Evolutionary conservation across 805 yeast genomes (phyloP).

Genomic region (Barnettozyma siamensis): DNA sequence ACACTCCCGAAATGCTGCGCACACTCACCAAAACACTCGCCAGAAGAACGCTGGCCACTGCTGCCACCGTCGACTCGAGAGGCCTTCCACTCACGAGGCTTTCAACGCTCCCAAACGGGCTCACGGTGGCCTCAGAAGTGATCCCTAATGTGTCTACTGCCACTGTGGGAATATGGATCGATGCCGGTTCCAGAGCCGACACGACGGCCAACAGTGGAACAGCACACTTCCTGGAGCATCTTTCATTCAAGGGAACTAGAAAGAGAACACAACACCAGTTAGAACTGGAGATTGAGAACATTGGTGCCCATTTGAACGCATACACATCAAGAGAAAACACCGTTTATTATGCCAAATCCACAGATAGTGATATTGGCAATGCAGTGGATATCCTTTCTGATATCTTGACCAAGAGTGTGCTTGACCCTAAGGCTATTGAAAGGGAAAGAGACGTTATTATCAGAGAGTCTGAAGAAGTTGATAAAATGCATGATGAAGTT

Average conservation of each 20-base stretch:
- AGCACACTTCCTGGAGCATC: constrained; percentile 94
- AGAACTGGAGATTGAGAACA: constrained; percentile 90
- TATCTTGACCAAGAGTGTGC: constrained; percentile 77
- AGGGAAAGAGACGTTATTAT: constrained; percentile 94
- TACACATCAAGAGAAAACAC: constrained; percentile 97
- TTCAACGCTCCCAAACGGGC: constrained; percentile 79
- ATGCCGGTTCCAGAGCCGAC: constrained; percentile 98
- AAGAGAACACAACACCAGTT: constrained; percentile 73
- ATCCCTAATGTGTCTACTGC: constrained; percentile 90
- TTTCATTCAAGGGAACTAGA: constrained; percentile 92
- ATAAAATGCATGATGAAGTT: constrained; percentile 97
- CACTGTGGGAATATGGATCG: constrained; percentile 97
- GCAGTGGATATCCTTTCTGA: constrained; percentile 87
- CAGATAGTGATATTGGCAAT: constrained; percentile 72
- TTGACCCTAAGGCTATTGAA: constrained; percentile 82
- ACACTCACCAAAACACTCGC: background rate
- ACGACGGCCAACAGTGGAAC: constrained; percentile 81
- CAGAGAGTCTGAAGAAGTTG: constrained; percentile 96
- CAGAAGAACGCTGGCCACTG: background rate
- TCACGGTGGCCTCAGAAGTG: constrained; percentile 87
- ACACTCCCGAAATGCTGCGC: constrained; percentile 10
- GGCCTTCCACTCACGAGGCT: constrained; percentile 48
- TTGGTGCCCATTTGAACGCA: constrained; percentile 97
- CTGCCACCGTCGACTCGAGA: constrained; percentile 1
- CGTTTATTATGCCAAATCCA: constrained; percentile 89